phyloP scores from a whole-genome alignment of 2,329 filamentous ascomycete species.

The Microdochium bolleyi region DNA sequence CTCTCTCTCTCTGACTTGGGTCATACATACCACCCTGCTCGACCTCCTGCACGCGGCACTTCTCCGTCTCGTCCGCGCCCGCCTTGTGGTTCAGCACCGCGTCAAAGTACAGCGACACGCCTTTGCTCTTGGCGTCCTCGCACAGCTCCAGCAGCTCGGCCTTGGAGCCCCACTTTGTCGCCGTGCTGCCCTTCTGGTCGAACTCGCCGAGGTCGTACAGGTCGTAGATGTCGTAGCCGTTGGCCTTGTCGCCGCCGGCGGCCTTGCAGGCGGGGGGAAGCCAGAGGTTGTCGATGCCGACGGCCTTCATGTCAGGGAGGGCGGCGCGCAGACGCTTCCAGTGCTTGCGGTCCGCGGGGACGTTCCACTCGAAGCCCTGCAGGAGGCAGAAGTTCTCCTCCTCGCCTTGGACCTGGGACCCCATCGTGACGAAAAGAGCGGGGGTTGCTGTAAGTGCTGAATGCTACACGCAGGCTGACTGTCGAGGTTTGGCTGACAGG shows the following conservation, averaged over 20 bases:
- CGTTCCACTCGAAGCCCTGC: constrained; percentile 68
- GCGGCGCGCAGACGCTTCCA: constrained; percentile 48
- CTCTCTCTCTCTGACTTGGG: constrained; percentile 2
- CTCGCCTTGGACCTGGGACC: background rate
- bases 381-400: constrained; percentile 18
- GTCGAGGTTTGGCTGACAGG: too few relatives aligned
- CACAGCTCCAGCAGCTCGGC: constrained; percentile 49
- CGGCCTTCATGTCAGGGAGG: constrained; percentile 44
- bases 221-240: constrained; percentile 65
- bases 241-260: constrained; percentile 44
- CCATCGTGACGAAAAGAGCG: too few relatives aligned
- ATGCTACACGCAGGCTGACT: too few relatives aligned
- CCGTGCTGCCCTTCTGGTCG: constrained; percentile 54
- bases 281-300: constrained; percentile 58
- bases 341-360: constrained; percentile 51
- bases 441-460: too few relatives aligned
- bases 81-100: constrained; percentile 68
- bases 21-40: constrained; percentile 36
- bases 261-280: constrained; percentile 66
- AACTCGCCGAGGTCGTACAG: constrained; percentile 66
- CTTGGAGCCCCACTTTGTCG: constrained; percentile 63
- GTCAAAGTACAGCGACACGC: constrained; percentile 58
- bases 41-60: constrained; percentile 51
- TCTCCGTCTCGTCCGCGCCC: constrained; percentile 56
- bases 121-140: constrained; percentile 38